Evolutionary conservation across 2,329 filamentous ascomycete genomes (phyloP), one percentile per base, ranked within the genome.

Genomic region (Pseudodiploospora longispora): DNA sequence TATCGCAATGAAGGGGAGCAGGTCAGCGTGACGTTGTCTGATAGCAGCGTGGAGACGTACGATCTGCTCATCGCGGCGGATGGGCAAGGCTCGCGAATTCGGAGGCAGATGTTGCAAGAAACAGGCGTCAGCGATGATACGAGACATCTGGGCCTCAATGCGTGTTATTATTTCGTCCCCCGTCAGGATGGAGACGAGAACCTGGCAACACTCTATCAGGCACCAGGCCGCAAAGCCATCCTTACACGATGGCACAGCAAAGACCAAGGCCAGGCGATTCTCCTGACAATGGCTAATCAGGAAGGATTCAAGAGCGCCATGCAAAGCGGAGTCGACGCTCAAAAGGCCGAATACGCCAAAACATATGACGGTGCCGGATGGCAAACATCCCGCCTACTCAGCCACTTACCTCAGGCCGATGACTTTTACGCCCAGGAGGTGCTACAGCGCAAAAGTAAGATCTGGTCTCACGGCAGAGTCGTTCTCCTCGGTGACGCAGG

Each of bases 401-500:
- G 57, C 5, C 63, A 56, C 1, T 62, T 69, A 58, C 5, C 46
- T 29, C 45, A 30, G 41, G 35, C 63, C 0, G 57, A 64, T 6
- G 66, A 75, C 52, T 75, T 75, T 44, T 75, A 75, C 52, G 62
- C 63, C 39, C 59, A 70, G 42, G 55, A 63, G 3, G 52, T 74
- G 34, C 65, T 61, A 0, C 62, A 70, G 19, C 66, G 80, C 10
- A 66, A 65, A 30, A 47, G 71, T 47, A 52, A 63, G 3, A 47
- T 43, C 10, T 58, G 58, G 52, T 68, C 59, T 1, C 57, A 56
- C 0, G 65, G 67, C 0, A 67, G 69, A 1, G 65, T 74, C n/a
- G 63, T 63, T 1, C 60, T 75, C 4, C 47, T 76, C 1, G 75
- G 73, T 0, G 74, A 79, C 47, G 70, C 75, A 3, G 72, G 58